phyloP scores from a whole-genome alignment of 176 grass and related monocot species.

The Cenchrus fungigraminus region DNA sequence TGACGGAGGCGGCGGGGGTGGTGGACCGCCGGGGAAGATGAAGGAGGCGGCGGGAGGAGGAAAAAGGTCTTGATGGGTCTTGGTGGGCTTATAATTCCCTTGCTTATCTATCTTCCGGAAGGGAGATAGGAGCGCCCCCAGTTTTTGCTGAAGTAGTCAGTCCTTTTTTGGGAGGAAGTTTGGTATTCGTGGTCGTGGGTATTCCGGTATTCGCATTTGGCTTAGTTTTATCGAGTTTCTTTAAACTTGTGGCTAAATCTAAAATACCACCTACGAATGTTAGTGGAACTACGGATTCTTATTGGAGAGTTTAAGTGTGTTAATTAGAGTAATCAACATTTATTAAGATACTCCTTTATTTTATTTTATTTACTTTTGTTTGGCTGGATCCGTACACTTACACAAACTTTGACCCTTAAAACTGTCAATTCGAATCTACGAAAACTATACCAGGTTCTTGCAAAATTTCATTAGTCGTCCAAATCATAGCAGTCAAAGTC shows the following conservation, averaged over 20 bases:
- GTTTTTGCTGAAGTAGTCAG: no score
- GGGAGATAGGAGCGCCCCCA: no score
- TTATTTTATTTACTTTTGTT: neutral
- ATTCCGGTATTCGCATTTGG: no score
- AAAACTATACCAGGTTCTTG: neutral
- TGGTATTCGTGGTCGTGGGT: no score
- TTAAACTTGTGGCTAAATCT: neutral
- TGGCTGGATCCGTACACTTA: neutral
- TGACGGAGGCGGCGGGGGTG: no score
- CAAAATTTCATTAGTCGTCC: neutral
- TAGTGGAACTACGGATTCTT: neutral
- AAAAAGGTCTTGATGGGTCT: no score
- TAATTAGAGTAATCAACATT: neutral
- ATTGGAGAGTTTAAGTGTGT: neutral
- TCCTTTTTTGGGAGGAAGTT: no score
- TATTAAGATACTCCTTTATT: neutral
- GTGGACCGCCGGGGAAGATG: no score
- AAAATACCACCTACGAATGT: neutral
- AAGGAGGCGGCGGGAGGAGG: no score
- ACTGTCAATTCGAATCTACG: neutral
- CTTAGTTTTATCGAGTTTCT: no score
- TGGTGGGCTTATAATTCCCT: no score
- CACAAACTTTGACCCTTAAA: neutral
- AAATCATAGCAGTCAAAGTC: neutral
- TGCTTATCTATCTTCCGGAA: no score